Conservation (phyloP, 257 asterid genomes). For the Henckelia pumila region DNA sequence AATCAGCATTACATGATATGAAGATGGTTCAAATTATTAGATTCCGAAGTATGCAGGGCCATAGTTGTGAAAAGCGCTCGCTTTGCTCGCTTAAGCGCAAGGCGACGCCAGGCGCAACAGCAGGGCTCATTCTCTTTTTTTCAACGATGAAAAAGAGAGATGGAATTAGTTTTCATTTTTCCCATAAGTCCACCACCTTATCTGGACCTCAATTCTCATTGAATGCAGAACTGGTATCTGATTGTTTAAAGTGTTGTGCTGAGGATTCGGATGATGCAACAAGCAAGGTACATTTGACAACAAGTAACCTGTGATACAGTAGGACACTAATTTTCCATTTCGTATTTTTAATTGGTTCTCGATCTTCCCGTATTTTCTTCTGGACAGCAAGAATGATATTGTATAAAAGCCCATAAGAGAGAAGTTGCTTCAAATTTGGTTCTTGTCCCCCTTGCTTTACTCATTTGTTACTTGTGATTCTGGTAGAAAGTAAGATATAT, state of each 20-base stretch:
- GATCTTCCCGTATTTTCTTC: not conserved
- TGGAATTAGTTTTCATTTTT: not conserved
- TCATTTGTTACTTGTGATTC: not conserved
- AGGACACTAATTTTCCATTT: not conserved
- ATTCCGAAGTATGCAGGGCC: too few species aligned
- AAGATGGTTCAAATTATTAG: too few species aligned
- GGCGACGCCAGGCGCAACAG: too few species aligned
- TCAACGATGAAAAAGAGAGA: not conserved
- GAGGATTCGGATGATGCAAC: conserved; percentile 95
- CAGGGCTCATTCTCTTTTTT: not conserved
- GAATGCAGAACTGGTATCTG: conserved; percentile 72
- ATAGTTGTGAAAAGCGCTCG: too few species aligned
- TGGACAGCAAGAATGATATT: not conserved
- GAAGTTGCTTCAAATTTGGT: not conserved
- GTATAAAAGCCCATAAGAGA: not conserved
- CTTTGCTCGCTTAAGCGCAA: too few species aligned
- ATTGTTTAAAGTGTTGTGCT: conserved; percentile 81
- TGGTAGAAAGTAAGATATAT: not conserved
- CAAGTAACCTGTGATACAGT: not conserved
- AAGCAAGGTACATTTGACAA: conserved; percentile 59
- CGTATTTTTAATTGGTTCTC: not conserved
- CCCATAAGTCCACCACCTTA: not conserved
- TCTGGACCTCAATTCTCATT: not conserved
- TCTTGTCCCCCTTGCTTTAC: not conserved
- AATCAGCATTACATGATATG: too few species aligned